Conservation (phyloP, 1,284 basidiomycete species). For the Cystobasidiaceae sp. region DNA sequence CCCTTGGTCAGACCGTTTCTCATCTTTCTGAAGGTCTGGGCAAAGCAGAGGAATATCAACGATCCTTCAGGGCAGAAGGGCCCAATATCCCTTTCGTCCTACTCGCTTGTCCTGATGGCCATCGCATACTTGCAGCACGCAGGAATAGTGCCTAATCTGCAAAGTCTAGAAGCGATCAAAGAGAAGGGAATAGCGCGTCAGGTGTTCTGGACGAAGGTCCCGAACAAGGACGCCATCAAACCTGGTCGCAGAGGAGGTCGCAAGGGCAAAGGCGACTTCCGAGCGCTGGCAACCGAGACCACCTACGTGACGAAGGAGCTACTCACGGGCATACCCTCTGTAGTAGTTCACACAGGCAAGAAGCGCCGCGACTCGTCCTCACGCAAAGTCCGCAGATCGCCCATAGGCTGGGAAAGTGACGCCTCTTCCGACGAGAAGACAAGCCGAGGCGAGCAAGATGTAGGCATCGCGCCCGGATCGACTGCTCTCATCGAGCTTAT, state of each 20-base stretch:
- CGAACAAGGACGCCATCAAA: constrained; percentile 7
- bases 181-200: constrained; percentile 17
- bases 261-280: constrained; percentile 12
- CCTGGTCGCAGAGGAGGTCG: neutral
- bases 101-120: constrained; percentile 40
- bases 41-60: constrained; percentile 40
- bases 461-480: neutral
- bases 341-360: neutral
- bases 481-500: neutral
- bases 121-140: constrained; percentile 45
- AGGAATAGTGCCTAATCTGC: constrained; percentile 45
- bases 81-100: constrained; percentile 38
- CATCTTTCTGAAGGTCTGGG: constrained; percentile 43
- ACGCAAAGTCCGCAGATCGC: neutral
- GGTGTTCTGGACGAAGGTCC: constrained; percentile 26
- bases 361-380: neutral
- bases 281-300: constrained; percentile 23
- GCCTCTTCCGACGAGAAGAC: neutral
- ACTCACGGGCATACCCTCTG: neutral
- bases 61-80: constrained; percentile 37
- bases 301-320: constrained; percentile 1
- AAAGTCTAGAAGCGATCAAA: constrained; percentile 40
- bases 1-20: constrained; percentile 38
- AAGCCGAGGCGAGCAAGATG: neutral
- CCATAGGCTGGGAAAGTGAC: constrained; percentile 20